Percentiles rank a stretch among this genome's conserved stretches.
phyloP scores from a whole-genome alignment of 495 filamentous ascomycete genomes.

The Neurospora tetrasperma region DNA sequence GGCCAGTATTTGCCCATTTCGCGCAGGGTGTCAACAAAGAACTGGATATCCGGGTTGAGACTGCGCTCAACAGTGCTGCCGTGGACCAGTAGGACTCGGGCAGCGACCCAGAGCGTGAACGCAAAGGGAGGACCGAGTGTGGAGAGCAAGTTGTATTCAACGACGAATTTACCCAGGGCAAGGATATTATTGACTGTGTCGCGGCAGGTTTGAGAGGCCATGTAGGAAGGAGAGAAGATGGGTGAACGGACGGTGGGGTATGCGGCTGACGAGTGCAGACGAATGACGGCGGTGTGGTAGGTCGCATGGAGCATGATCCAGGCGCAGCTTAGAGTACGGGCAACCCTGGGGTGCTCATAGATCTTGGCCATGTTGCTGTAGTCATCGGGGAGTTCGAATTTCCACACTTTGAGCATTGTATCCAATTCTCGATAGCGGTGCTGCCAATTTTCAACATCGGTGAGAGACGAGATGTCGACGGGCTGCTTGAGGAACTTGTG shows the following conservation, averaged over 20 bases:
- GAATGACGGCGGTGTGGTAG: constrained; percentile 66
- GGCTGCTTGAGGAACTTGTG: constrained; percentile 79
- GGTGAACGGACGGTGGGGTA: constrained; percentile 79
- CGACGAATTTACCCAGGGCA: constrained; percentile 63
- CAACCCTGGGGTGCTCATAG: constrained; percentile 48
- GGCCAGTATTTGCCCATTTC: constrained; percentile 77
- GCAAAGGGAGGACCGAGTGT: constrained; percentile 82
- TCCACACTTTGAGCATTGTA: constrained; percentile 66
- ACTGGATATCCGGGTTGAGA: constrained; percentile 62
- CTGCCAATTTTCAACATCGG: constrained; percentile 85
- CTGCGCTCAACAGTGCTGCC: constrained; percentile 78
- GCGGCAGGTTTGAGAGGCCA: constrained; percentile 69
- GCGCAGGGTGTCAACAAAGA: constrained; percentile 69
- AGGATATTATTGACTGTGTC: constrained; percentile 76
- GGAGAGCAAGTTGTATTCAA: constrained; percentile 58
- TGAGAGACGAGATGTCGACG: constrained; percentile 73
- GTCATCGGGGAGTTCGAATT: constrained; percentile 68
- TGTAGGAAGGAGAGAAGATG: constrained; percentile 78
- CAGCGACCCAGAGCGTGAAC: constrained; percentile 88
- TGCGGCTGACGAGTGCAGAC: constrained; percentile 83
- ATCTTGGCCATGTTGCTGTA: constrained; percentile 71
- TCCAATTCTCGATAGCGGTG: constrained; percentile 75
- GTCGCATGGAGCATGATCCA: constrained; percentile 88
- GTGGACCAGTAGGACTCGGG: constrained; percentile 74
- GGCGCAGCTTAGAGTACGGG: constrained; percentile 60